Conservation (phyloP, 2,329 filamentous ascomycete genomes). For the Fusarium chaquense region DNA sequence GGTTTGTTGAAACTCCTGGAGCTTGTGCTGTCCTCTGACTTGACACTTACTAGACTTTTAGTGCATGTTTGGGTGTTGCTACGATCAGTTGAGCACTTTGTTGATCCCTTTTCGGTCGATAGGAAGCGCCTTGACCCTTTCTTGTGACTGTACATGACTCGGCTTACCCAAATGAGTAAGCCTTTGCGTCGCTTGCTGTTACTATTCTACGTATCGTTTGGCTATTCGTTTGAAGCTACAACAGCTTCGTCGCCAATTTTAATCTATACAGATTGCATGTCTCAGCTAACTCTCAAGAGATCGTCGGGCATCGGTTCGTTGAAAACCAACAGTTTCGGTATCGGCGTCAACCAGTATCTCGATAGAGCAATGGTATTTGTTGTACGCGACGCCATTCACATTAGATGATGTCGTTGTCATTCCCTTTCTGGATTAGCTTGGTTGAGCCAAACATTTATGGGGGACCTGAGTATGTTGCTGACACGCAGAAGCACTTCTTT, state of each 20-base stretch:
- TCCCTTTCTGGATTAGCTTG: constrained; percentile 41
- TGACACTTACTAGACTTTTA: neutral
- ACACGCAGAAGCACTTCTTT: constrained; percentile 40
- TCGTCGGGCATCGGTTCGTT: constrained; percentile 1
- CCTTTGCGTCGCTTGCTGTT: constrained; percentile 13
- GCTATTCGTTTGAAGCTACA: constrained; percentile 34
- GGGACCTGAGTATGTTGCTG: constrained; percentile 35
- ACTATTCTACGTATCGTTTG: constrained; percentile 9
- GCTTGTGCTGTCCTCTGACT: neutral
- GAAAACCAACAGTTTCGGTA: constrained; percentile 1
- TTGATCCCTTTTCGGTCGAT: neutral
- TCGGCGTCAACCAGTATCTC: constrained; percentile 5
- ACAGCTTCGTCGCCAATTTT: constrained; percentile 30
- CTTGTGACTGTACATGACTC: constrained; percentile 19
- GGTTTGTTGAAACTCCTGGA: neutral
- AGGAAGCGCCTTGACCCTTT: neutral
- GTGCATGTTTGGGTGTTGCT: neutral
- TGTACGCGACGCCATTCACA: constrained; percentile 17
- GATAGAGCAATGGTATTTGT: constrained; percentile 29
- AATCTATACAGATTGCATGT: neutral
- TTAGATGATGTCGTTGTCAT: constrained; percentile 30
- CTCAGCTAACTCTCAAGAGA: constrained; percentile 11
- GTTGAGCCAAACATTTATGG: constrained; percentile 28
- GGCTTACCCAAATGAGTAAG: constrained; percentile 46
- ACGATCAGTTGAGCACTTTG: neutral